These are phyloP conservation scores for Aspergillus novofumigatus DNA, from an alignment of 2,329 filamentous ascomycete genomes.

Conservation along the genomic window DNA sequence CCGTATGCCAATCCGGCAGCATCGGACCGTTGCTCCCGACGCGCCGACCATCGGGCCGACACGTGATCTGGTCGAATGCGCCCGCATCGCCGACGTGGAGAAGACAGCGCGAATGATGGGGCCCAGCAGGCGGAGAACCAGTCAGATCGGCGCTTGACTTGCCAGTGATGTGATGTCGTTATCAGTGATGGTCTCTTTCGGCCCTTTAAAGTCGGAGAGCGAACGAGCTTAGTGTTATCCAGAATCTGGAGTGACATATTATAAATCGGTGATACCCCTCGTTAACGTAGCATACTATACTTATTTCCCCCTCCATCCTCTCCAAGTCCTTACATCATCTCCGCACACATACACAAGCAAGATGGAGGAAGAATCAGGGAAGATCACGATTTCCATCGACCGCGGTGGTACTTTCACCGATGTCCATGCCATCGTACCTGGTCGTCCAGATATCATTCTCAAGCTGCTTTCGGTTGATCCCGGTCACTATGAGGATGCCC, in stretches of 20 bases:
- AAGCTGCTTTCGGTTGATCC: slow-evolving; percentile 40
- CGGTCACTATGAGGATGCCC: slow-evolving; percentile 44
- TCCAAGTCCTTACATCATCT: neutral
- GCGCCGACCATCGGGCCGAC: slow-evolving; percentile 23
- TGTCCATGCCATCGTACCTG: slow-evolving; percentile 35
- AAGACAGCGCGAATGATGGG: neutral
- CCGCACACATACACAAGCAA: neutral
- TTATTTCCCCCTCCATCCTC: neutral
- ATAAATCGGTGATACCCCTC: slow-evolving; percentile 10
- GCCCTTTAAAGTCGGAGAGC: neutral
- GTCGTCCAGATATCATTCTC: slow-evolving; percentile 34
- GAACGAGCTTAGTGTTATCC: neutral
- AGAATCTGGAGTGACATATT: slow-evolving; percentile 4
- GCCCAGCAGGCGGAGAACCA: slow-evolving; percentile 1
- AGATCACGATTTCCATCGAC: slow-evolving; percentile 37
- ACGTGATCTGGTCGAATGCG: slow-evolving; percentile 17
- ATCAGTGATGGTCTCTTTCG: neutral
- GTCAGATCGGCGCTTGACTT: neutral
- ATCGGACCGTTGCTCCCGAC: slow-evolving; percentile 21
- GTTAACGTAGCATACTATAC: neutral
- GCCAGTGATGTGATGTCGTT: neutral
- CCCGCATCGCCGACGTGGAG: neutral
- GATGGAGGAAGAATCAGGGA: slow-evolving; percentile 26
- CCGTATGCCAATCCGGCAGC: neutral
- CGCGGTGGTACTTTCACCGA: slow-evolving; percentile 41